Base-by-base conservation (phyloP, 495 filamentous ascomycete species). In the Filosporella fistucella region DNA sequence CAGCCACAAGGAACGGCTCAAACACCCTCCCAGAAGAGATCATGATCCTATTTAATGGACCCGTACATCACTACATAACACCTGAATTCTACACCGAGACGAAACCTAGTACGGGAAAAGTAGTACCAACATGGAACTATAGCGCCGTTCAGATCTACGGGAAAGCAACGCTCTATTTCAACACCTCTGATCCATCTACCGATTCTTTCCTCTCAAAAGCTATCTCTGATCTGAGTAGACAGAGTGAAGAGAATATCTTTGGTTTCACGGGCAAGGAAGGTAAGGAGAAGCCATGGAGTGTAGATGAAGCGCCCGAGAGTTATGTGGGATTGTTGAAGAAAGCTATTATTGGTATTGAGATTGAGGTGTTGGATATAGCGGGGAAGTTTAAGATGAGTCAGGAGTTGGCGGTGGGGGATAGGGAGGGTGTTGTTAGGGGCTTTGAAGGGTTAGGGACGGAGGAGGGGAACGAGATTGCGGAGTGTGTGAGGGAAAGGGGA, bases 91-190 rank as follows among this genome's bases (percentile, higher is more conserved):
- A 80, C 60, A 66, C 60, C 10, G 69, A 75, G 50, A 77, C 77
- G 7, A 81, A 81, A 51, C 75, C 72, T 1, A 56, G 42, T 3
- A 76, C 70, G 0, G 75, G 68, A 4, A 82, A 81, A 50, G 76
- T 81, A 1, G 78, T 78, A 2, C 77, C 77, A 1, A 83, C 79
- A 4, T 82, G 79, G 79, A 76, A 81, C 54, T 83, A 81, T 49
- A 59, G 74, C 1, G 77, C 76, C 10, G 77, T 69, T 0, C 75
- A 81, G 42, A 72, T 66, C 5, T 80, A 81, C 53, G 77, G 78
- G 10, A 67, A 58, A 0, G 65, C 67, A 4, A 70, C 47, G 0
- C 59, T 83, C 16, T 76, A 65, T 49, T 65, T 62, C 45, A 70
- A 78, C 45, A 43, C 64, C 0, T 60, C 61, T 13, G 43, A 61